Base-by-base conservation (phyloP, 2,329 filamentous ascomycete species). In the Chaetomiaceae sp. region DNA sequence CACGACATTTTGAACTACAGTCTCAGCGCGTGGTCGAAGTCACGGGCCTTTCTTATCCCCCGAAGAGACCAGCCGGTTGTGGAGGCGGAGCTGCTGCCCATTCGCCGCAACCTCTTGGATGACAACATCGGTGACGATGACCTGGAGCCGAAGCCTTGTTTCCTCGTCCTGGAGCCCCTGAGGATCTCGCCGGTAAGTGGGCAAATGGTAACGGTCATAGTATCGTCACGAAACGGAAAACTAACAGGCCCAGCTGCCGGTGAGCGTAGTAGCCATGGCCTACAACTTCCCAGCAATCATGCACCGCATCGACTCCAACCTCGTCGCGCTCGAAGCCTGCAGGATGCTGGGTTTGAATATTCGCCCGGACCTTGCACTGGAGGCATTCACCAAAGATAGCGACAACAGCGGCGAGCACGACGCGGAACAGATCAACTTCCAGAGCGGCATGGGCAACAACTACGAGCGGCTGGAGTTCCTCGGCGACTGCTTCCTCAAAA, bases 401-500 rank as follows among this genome's bases (percentile, higher is more conserved):
- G 88, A 95, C 60, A 91, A 91, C 58, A 85, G 84, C 0, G 86
- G 87, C 7, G 89, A 95, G 33, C 80, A 89, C 55, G 76, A 75
- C 0, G 74, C 79, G 30, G 77, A 86, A 52, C 81, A 87, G 34
- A 70, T 89, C 48, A 88, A 90, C 60, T 84, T 91, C 42, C 87
- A 90, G 61, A 75, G 80, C 43, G 91, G 90, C 2, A 96, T 96
- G 90, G 90, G 90, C 1, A 86, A 85, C 34, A 97, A 97, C 62
- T 99, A 99, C 63, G 94, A 99, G 68, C 82, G 94, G 11, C 77
- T 97, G 0, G 94, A 99, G 64, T 95, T 96, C 55, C 77, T 97
- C 2, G 94, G 94, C 0, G 94, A 99, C 67, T 88, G 86, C 30
- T 96, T 96, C 64, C 76, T 99, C 54, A 99, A 99, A 70, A 92